Percentiles rank a stretch among this genome's conserved stretches.
phyloP scores from a whole-genome alignment of 495 filamentous ascomycete genomes.

The Tuber calosporum region DNA sequence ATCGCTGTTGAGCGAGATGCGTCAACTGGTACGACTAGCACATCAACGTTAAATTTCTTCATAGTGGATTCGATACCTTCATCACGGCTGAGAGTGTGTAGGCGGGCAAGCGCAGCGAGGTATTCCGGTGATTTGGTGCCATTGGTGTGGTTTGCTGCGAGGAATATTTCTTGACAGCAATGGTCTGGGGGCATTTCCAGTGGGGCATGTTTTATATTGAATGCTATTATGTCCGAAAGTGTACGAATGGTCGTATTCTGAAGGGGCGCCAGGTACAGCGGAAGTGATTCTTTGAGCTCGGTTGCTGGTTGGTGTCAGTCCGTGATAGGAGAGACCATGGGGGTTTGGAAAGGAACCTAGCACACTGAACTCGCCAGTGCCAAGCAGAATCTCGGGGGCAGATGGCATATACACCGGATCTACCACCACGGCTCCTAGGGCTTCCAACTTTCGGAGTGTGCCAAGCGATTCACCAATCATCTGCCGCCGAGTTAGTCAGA shows the following conservation, averaged over 20 bases:
- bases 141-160: constrained; percentile 19
- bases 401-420: constrained; percentile 13
- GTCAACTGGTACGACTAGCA: constrained; percentile 14
- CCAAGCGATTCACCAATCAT: constrained; percentile 30
- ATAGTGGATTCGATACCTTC: constrained; percentile 40
- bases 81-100: constrained; percentile 18
- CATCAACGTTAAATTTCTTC: constrained; percentile 16
- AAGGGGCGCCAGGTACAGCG: constrained; percentile 17
- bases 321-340: background rate
- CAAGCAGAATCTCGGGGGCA: background rate
- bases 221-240: constrained; percentile 26
- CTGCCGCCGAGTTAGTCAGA: background rate
- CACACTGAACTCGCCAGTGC: background rate
- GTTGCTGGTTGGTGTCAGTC: constrained; percentile 7
- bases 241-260: constrained; percentile 18
- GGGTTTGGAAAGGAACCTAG: background rate
- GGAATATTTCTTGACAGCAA: constrained; percentile 37
- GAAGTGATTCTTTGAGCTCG: constrained; percentile 24
- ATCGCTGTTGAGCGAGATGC: constrained; percentile 6
- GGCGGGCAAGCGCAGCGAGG: constrained; percentile 21
- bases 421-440: constrained; percentile 12
- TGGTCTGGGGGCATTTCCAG: constrained; percentile 36
- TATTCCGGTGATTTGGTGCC: constrained; percentile 17
- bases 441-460: constrained; percentile 33
- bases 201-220: constrained; percentile 24